Base-by-base conservation (phyloP, 1,284 basidiomycete genomes). In the Malassezia psittaci region DNA sequence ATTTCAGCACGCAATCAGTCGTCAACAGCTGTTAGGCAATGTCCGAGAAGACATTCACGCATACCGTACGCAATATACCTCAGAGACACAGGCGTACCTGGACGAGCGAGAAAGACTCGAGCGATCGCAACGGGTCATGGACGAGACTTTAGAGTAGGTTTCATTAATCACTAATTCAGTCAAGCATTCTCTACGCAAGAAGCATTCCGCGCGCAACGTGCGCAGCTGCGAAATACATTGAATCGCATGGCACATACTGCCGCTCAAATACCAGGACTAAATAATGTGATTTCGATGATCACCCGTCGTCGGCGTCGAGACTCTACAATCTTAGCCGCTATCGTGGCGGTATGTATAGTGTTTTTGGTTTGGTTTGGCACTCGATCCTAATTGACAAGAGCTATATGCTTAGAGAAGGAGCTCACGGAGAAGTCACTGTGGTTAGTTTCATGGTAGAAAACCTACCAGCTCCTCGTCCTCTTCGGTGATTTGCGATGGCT, bases 171-270 rank as follows among this genome's bases (percentile, higher is more conserved):
- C 43, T 16, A 42, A 45, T 34, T 3, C 68, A 94, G 90, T 50
- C 93, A 98, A 83, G 94, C 94, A 32, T 94, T 96, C 68, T 93
- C 90, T 65, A 96, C 93, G 0, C 84, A 93, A n/a, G 81, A 87
- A 35, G 91, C 96, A 74, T 94, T 99, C 76, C 79, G 81, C n/a
- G 81, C 83, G 48, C 94, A 99, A 76, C 81, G 88, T 16, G 76
- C 80, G 5, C 83, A 85, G 32, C 77, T 99, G 38, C 77, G 82
- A 9, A 80, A 83, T 18, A 88, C 94, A 63, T 87, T 88, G 71
- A 78, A 83, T 9, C 83, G 91, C 19, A 90, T 99, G 83, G 77
- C 81, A 46, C 59, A 24, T 33, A 63, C 66, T 8, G 49, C 70
- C 87, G 88, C 81, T 64, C 85, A 87, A 34, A 86, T 98, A 75